Base-by-base conservation (phyloP, 768 basidiomycete species). In the Naganishia vaughanmartiniae region DNA sequence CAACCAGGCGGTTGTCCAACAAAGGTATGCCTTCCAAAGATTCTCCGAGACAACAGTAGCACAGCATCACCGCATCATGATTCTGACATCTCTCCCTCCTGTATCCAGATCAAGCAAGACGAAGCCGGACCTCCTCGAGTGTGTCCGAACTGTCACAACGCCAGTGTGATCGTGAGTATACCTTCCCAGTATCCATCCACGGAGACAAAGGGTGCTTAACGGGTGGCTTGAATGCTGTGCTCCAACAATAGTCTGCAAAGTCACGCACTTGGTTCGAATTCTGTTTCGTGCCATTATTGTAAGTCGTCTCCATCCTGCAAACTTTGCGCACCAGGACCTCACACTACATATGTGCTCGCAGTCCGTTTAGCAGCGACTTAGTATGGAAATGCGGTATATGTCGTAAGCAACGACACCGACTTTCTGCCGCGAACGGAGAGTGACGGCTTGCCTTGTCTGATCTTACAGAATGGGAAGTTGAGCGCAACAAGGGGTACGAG, bases 331-430 rank as follows among this genome's bases (percentile, higher is more conserved):
- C 24, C 4, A 6, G 6, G 15, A 45, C 6, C 9, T 24, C 15
- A 46, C 21, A 46, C 34, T 42, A 17, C 31, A 17, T 31, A 39
- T 39, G 34, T n/a, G 21, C 14, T 7, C 42, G n/a, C 26, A 63
- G 60, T 17, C 60, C 60, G 24, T 63, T 63, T 42, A 63, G 60
- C 60, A 63, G 60, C 26, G 60, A 63, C 39, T n/a, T 15, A n/a
- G 60, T 63, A 21, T 63, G 60, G 60, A 63, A 63, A 30, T 63
- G 60, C 42, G 60, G 60, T 1, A 63, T 63, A 17, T 63, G 60
- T 63, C 60, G 60, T 63, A 26, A n/a, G 60, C 28, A 11, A n/a
- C 26, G 34, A 58, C 24, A 6, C 21, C 14, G 11, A 31, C 21
- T 33, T 31, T 15, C 5, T 21, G 10, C 17, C 6, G 19, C 48